Evolutionary conservation across 495 filamentous ascomycete genomes (phyloP), one percentile per base, ranked within the genome.

Genomic region (Darksidea phi): DNA sequence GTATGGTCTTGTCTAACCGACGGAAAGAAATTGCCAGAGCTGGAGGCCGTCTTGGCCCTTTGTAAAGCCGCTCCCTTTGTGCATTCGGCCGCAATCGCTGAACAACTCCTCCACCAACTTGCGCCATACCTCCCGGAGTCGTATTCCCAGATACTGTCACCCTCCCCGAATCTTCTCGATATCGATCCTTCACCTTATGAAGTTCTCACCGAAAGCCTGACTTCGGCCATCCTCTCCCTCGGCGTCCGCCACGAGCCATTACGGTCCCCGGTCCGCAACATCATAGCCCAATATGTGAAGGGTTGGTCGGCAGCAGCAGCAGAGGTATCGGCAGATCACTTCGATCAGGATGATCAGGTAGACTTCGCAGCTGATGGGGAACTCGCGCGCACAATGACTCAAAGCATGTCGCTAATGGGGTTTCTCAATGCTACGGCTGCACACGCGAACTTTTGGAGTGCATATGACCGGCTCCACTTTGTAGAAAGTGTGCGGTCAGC

Each of bases 141-240:
- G 12, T 87, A 89, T 62, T 78, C 79, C 49, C 94, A 97, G 70
- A 70, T 80, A 23, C 88, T 97, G 61, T 82, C 83, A 7, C 76
- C 84, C 1, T 95, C 92, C 43, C 89, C 93, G 0, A 89, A 88
- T 71, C 85, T 97, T 57, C 86, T 84, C 37, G 85, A 81, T 59
- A 83, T 96, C 62, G 84, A 89, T 63, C 90, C 91, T 11, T 96
- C 93, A 2, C 95, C 94, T 13, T 94, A 89, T 83, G 94, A 97
- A 75, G 79, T 84, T 0, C 79, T 97, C 26, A 87, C 88, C n/a
- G 85, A 82, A 59, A 83, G 87, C 59, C 79, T 97, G 46, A 86
- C 89, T 0, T 81, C 79, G 0, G 92, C 91, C 6, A 73, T 96
- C n/a, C 80, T 97, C 36, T 83, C 84, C 1, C 71, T 97, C 36